Evolutionary conservation across 2,329 filamentous ascomycete species (phyloP), one percentile per base, ranked within the genome.

Genomic region (Fusarium sp.): DNA sequence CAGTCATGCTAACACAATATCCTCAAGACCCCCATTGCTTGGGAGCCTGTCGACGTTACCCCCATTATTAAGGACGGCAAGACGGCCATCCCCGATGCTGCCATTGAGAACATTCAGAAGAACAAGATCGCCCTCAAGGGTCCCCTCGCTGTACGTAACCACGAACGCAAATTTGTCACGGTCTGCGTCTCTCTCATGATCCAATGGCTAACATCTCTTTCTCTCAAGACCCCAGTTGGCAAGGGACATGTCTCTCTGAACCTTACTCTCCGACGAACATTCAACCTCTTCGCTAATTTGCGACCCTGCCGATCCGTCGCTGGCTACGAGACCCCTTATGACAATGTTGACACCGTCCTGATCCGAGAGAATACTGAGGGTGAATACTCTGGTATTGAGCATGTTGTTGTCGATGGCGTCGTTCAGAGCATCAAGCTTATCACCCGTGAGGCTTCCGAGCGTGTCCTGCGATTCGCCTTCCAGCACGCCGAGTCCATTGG

Each of bases 341-440:
- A 98, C 84, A 91, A 93, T 79, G 96, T 99, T 82, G 93, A 99
- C 86, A 98, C 95, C 42, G 94, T 98, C 80, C 89, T 99, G 82
- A 98, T 99, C 86, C 94, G 96, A 85, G 96, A 99, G 89, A 99
- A 99, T 90, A 98, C 96, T 78, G 96, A 98, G 90, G 96, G 96
- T 84, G 96, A 98, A 89, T 99, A 99, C 91, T 97, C 94, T 45
- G 96, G 96, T 72, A 98, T 99, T 79, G 96, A 99, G 90, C 96
- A 99, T 87, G 91, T 98, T 66, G 96, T 98, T 38, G 95, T 98
- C 30, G 95, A 98, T 79, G 96, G 96, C 78, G 96, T 99, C 56
- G 96, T 99, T 33, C 96, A 99, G 90, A 95, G 92, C 88, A 99
- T 99, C 87, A 99, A 99, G 91, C 94, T 99, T 83, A 99, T 99